Conservation (phyloP, 768 basidiomycete genomes). For the Kwoniella heveanensis region DNA sequence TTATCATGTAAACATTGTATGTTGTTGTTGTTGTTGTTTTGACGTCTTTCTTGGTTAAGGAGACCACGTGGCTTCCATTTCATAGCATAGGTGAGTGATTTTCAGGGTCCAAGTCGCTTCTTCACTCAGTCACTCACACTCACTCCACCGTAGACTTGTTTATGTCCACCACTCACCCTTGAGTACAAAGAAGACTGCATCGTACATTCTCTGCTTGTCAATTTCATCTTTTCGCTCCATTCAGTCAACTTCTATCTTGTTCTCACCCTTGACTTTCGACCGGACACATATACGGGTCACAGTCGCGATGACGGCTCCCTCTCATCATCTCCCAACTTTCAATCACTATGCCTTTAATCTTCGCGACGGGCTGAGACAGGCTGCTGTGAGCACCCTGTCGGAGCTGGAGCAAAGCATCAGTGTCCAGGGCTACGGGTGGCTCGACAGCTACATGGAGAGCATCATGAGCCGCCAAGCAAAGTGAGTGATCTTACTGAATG, state of each 20-base stretch:
- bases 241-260: not conserved
- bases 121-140: slow-evolving; percentile 15
- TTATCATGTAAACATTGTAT: no score
- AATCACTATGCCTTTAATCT: slow-evolving; percentile 45
- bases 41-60: not conserved
- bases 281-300: not conserved
- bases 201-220: slow-evolving; percentile 5
- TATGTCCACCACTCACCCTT: slow-evolving; percentile 12
- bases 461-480: slow-evolving; percentile 33
- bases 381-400: slow-evolving; percentile 33
- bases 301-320: slow-evolving; percentile 1
- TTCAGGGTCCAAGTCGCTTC: slow-evolving; percentile 12
- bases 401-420: slow-evolving; percentile 45
- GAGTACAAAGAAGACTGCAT: not conserved
- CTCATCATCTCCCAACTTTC: slow-evolving; percentile 12
- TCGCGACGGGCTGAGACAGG: slow-evolving; percentile 31
- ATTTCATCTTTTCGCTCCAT: slow-evolving; percentile 3
- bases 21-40: slow-evolving; percentile 7
- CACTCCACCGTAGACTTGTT: slow-evolving; percentile 17
- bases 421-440: slow-evolving; percentile 52
- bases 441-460: slow-evolving; percentile 50
- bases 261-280: not conserved
- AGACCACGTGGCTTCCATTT: slow-evolving; percentile 10
- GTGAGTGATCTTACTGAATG: slow-evolving; percentile 15
- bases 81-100: slow-evolving; percentile 20